These are phyloP conservation scores for Daldinia eschscholtzii DNA, from an alignment of 2,329 filamentous ascomycete species.

Conservation along the genomic window DNA sequence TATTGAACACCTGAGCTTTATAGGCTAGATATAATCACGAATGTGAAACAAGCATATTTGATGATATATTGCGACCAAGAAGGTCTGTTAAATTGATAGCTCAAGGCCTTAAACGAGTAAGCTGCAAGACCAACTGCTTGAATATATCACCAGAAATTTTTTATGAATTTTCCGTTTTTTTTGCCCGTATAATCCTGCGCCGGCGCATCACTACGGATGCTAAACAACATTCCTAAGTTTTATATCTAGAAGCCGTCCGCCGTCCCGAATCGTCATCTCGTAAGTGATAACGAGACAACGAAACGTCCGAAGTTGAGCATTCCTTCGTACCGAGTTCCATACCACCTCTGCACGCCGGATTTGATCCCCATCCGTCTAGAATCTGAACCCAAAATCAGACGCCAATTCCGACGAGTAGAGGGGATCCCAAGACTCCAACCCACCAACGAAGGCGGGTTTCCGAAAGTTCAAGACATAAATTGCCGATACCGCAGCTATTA, in stretches of 20 bases:
- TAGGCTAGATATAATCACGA: background rate
- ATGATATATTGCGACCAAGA: constrained; percentile 48
- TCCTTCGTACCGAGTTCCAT: constrained; percentile 34
- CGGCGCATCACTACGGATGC: constrained; percentile 19
- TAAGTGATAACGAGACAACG: constrained; percentile 28
- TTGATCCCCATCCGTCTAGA: constrained; percentile 45
- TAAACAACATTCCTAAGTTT: constrained; percentile 15
- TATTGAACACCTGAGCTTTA: background rate
- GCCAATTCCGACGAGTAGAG: constrained; percentile 40
- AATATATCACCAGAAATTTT: constrained; percentile 49
- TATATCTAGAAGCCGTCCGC: constrained; percentile 2
- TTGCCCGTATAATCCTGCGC: constrained; percentile 22
- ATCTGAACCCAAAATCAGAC: constrained; percentile 41
- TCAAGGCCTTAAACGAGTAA: constrained; percentile 38
- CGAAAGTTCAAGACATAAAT: constrained; percentile 35
- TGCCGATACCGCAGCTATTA: constrained; percentile 38
- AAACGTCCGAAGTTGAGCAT: constrained; percentile 32
- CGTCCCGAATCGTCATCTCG: constrained; percentile 32
- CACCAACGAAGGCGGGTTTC: constrained; percentile 26
- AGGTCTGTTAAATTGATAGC: constrained; percentile 48
- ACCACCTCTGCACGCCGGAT: constrained; percentile 43
- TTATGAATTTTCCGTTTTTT: constrained; percentile 35
- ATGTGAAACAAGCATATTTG: constrained; percentile 20
- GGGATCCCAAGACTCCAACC: constrained; percentile 37
- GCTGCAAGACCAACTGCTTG: constrained; percentile 32